Conservation (phyloP, 768 basidiomycete genomes). For the Naematelia encephala region DNA sequence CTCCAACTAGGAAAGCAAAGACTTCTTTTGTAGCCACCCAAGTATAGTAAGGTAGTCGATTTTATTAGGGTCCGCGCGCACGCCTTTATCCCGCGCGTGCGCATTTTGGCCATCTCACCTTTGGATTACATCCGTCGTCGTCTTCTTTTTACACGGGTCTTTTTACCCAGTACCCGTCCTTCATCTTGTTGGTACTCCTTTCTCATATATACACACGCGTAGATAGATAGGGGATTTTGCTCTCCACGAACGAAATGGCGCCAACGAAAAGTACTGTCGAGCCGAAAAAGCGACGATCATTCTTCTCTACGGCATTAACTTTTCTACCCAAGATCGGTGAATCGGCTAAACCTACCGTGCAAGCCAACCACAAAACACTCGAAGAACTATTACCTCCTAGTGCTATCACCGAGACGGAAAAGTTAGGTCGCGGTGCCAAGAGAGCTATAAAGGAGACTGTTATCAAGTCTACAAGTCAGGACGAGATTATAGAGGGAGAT, state of each 20-base stretch:
- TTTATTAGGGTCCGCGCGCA: not conserved
- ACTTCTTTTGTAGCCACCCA: not conserved
- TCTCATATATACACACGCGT: too few relatives aligned
- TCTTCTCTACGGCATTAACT: not conserved
- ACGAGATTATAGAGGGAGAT: not conserved
- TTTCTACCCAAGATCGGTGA: not conserved
- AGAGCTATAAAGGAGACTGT: not conserved
- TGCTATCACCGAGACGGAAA: not conserved
- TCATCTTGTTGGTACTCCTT: too few relatives aligned
- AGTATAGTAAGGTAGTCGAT: too few relatives aligned
- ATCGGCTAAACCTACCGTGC: not conserved
- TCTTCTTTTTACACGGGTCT: too few relatives aligned
- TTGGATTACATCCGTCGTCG: not conserved
- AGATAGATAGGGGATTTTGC: too few relatives aligned
- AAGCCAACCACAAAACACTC: not conserved
- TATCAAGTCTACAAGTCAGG: not conserved
- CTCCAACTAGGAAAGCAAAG: too few relatives aligned
- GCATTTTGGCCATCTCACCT: not conserved
- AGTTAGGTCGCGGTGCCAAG: not conserved
- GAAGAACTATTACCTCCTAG: not conserved
- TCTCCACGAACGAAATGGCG: not conserved
- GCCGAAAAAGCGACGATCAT: not conserved
- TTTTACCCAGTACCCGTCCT: too few relatives aligned
- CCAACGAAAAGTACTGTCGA: not conserved
- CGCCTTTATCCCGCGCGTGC: not conserved